Evolutionary conservation across 495 filamentous ascomycete species (phyloP).

Genomic region (Penicillium pulvis): DNA sequence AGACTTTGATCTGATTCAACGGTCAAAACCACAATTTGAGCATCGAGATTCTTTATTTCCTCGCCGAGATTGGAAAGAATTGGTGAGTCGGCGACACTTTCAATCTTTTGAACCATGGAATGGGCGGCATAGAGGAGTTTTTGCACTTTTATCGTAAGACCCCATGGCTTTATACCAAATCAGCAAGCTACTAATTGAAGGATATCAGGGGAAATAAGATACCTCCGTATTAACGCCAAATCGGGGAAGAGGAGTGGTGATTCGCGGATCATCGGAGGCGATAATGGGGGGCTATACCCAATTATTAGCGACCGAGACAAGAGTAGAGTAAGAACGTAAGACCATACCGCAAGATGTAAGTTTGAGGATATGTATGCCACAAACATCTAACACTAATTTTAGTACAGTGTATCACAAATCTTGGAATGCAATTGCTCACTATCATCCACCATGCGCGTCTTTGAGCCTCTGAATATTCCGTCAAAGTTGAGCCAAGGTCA

Average conservation of each 20-base stretch:
- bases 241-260: slow-evolving; percentile 48
- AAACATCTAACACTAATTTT: slow-evolving; percentile 35
- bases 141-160: slow-evolving; percentile 47
- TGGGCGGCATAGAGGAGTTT: slow-evolving; percentile 45
- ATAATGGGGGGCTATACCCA: slow-evolving; percentile 42
- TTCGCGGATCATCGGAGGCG: slow-evolving; percentile 44
- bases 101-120: slow-evolving; percentile 29
- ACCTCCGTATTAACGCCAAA: slow-evolving; percentile 46
- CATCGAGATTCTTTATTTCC: slow-evolving; percentile 20
- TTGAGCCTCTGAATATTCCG: slow-evolving; percentile 47
- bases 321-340: background rate
- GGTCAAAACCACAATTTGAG: slow-evolving; percentile 12
- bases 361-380: slow-evolving; percentile 23
- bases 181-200: slow-evolving; percentile 4
- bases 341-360: slow-evolving; percentile 21
- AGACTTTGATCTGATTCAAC: slow-evolving; percentile 21
- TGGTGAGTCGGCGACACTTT: slow-evolving; percentile 10
- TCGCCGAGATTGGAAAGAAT: slow-evolving; percentile 9
- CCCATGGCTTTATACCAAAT: slow-evolving; percentile 37
- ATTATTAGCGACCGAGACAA: background rate
- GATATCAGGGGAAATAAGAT: slow-evolving; percentile 6
- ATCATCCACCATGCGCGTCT: slow-evolving; percentile 59
- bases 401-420: slow-evolving; percentile 32
- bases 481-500: slow-evolving; percentile 29
- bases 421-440: slow-evolving; percentile 26